Evolutionary conservation across 2,329 filamentous ascomycete species (phyloP), one percentile per base, ranked within the genome.

Genomic region (Penicillium polonicum): DNA sequence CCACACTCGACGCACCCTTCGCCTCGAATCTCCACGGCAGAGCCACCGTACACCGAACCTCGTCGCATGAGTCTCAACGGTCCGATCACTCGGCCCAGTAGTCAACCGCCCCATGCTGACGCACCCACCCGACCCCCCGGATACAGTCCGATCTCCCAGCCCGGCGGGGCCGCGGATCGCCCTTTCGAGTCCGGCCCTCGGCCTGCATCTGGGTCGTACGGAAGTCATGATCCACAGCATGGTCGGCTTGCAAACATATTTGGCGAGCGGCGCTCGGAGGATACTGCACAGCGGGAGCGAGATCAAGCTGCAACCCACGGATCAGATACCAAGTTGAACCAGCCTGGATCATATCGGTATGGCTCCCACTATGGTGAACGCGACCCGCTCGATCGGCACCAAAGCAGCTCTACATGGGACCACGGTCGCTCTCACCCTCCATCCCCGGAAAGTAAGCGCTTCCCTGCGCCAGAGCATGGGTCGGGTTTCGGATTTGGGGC

Each of bases 1-100:
- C 60, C 70, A 9, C 64, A 65, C 52, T 70, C 70, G 1, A 67
- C 72, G 5, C 72, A 72, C 35, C 69, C 70, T 17, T 76, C 75
- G 5, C 68, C 73, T 21, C 68, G 72, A 35, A 68, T 72, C 6
- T 65, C 71, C 3, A 66, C 73, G 35, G 64, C 70, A n/a, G 75
- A 76, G 10, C 55, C 70, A 5, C 61, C 71, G 1, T 72, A 73
- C 50, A 65, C 59, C 38, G 73, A 74, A 29, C 65, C 71, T 27
- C 73, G 76, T 57, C 74, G 77, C n/a, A 70, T 74, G 62, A 79
- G 78, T 58, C 70, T 79, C 39, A 76, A 70, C 54, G 76, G 73
- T n/a, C 72, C 76, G 4, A 72, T 76, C 35, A 72, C 74, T 57
- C 72, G 78, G 45, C 74, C 77, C 8, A 78, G 68, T 57, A 79